phyloP scores from a whole-genome alignment of 768 basidiomycete species.

The Amanita molliuscula region DNA sequence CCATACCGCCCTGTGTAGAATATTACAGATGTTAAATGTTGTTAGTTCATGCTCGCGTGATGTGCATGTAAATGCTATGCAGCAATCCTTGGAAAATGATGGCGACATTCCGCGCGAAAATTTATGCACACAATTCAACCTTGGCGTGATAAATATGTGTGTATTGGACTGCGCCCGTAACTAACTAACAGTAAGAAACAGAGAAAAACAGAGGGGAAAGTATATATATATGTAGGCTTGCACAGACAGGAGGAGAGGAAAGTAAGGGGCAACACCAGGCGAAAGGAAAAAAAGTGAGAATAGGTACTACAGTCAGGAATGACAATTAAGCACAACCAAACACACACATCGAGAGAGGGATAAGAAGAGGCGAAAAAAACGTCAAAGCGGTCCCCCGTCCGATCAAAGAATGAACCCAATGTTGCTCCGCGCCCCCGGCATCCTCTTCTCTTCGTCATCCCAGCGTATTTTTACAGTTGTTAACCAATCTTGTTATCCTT shows the following conservation, averaged over 20 bases:
- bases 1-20: not conserved
- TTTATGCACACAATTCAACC: too few relatives aligned
- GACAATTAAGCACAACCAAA: conserved; percentile 7
- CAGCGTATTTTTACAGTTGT: conserved; percentile 5
- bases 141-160: not conserved
- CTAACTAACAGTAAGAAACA: not conserved
- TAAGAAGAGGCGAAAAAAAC: not conserved
- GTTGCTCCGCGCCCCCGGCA: not conserved
- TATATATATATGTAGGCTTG: conserved; percentile 5
- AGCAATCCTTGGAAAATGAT: too few relatives aligned
- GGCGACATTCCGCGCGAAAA: too few relatives aligned
- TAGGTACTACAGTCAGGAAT: conserved; percentile 4
- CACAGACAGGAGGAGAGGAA: conserved; percentile 5
- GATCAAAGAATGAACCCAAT: not conserved
- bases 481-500: conserved; percentile 68
- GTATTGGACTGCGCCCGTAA: not conserved
- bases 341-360: conserved; percentile 6
- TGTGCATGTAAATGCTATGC: too few relatives aligned
- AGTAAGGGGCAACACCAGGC: not conserved
- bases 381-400: not conserved
- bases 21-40: not conserved
- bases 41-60: not conserved
- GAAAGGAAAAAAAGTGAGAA: conserved; percentile 5
- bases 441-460: conserved; percentile 1
- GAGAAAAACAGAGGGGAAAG: not conserved